Conservation (phyloP, 2,329 filamentous ascomycete species). For the Talaromyces sp. region DNA sequence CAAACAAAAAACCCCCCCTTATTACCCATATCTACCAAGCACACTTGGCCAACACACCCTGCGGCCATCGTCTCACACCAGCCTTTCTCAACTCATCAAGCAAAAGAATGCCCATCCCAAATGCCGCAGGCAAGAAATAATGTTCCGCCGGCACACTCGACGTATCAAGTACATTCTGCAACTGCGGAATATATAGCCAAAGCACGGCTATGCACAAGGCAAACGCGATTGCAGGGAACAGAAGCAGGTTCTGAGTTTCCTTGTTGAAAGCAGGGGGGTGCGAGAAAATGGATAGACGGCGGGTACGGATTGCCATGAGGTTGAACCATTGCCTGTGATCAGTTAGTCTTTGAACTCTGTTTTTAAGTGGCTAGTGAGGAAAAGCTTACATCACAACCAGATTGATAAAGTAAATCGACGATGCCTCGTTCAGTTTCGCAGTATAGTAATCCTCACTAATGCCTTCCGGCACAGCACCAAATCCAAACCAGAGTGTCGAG, state of each 20-base stretch:
- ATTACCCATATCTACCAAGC: conserved; percentile 54
- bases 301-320: conserved; percentile 63
- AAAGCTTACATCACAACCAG: conserved; percentile 65
- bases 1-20: neutral
- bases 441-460: conserved; percentile 53
- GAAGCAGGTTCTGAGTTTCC: conserved; percentile 59
- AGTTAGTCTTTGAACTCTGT: neutral
- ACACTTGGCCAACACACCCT: conserved; percentile 52
- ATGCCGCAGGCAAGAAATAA: conserved; percentile 71
- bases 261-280: conserved; percentile 65
- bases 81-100: conserved; percentile 65
- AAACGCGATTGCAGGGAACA: conserved; percentile 68
- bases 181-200: conserved; percentile 58
- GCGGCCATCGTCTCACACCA: conserved; percentile 55
- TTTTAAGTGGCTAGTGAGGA: neutral
- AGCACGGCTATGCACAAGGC: conserved; percentile 65
- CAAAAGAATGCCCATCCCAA: conserved; percentile 60
- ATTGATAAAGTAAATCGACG: conserved; percentile 74
- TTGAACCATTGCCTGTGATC: conserved; percentile 63
- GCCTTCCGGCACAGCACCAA: conserved; percentile 49
- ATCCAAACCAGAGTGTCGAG: conserved; percentile 61
- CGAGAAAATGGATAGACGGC: conserved; percentile 63
- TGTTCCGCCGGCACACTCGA: conserved; percentile 63
- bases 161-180: conserved; percentile 59
- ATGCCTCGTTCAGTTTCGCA: conserved; percentile 57